These are phyloP conservation scores for Zygoascus biomembranicola DNA, from an alignment of 805 yeast species.

Conservation along the genomic window DNA sequence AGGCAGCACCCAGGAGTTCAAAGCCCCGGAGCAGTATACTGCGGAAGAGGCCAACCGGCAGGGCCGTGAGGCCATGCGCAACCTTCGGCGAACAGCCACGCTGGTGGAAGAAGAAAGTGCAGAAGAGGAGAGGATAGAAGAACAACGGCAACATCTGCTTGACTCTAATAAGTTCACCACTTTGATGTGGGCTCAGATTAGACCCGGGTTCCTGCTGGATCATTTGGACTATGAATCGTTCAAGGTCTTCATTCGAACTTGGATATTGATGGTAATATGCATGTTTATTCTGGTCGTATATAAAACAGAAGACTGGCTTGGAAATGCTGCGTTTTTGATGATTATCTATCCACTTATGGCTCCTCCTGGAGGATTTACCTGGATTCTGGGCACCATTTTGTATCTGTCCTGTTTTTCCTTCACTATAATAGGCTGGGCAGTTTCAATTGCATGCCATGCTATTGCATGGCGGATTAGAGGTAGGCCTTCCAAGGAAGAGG, in stretches of 20 bases:
- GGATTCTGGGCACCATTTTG: conserved; percentile 14
- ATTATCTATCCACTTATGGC: conserved; percentile 19
- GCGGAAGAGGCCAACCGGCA: neutral
- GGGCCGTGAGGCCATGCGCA: neutral
- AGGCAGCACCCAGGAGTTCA: neutral
- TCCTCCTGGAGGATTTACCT: conserved; percentile 22
- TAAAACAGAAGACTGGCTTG: conserved; percentile 19
- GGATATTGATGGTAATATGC: conserved; percentile 22
- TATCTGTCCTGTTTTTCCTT: conserved; percentile 1
- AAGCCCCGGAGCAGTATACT: neutral
- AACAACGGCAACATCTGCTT: neutral
- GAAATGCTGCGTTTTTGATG: conserved; percentile 20
- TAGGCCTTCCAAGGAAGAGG: conserved; percentile 9
- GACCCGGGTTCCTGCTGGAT: conserved; percentile 14
- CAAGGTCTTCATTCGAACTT: conserved; percentile 19
- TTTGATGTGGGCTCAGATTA: neutral
- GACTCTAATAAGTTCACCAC: neutral
- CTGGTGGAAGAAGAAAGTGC: neutral
- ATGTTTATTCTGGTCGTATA: conserved; percentile 16
- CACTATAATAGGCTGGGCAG: conserved; percentile 9
- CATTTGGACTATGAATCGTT: conserved; percentile 21
- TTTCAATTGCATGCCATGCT: conserved; percentile 17
- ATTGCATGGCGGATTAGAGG: conserved; percentile 22
- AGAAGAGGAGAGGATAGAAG: neutral
- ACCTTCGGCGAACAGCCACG: neutral